Conservation (phyloP, 2,329 filamentous ascomycete species). For the Hypocreales sp. region DNA sequence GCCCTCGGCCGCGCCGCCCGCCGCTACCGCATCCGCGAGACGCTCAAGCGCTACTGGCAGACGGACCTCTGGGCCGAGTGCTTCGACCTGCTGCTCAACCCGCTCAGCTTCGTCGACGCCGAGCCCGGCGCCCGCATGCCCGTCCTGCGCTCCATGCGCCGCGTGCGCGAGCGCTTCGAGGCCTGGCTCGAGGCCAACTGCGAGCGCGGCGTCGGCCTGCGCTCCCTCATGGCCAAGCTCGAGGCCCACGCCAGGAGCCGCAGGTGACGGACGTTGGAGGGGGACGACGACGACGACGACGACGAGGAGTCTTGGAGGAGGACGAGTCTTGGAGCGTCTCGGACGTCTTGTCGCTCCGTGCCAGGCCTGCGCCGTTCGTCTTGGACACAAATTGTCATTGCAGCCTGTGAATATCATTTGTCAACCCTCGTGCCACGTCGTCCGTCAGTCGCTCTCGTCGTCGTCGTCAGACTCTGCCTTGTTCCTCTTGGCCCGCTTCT, state of each 20-base stretch:
- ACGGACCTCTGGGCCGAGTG: constrained; percentile 73
- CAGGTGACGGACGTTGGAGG: constrained; percentile 9
- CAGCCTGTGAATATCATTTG: too few relatives aligned
- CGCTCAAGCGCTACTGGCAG: constrained; percentile 92
- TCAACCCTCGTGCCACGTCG: too few relatives aligned
- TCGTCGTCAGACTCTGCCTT: constrained; percentile 19
- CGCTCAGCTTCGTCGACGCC: constrained; percentile 44
- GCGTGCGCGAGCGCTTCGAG: constrained; percentile 68
- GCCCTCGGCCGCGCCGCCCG: constrained; percentile 44
- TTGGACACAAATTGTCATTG: too few relatives aligned
- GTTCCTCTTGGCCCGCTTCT: constrained; percentile 13
- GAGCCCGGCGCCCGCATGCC: constrained; percentile 60
- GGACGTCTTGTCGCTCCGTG: too few relatives aligned
- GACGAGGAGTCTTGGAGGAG: too few relatives aligned
- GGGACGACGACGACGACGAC: too few relatives aligned
- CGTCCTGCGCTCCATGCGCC: constrained; percentile 52
- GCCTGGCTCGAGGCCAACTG: constrained; percentile 64
- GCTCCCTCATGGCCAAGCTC: constrained; percentile 50
- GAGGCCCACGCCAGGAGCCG: constrained; percentile 30
- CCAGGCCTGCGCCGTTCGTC: too few relatives aligned
- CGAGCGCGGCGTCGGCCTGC: constrained; percentile 64
- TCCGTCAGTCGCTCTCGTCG: constrained; percentile 19
- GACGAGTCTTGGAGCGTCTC: too few relatives aligned
- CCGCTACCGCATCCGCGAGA: constrained; percentile 67
- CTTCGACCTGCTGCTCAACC: constrained; percentile 80